These are phyloP conservation scores for Capronia americana DNA, from an alignment of 2,329 filamentous ascomycete genomes.

Conservation along the genomic window DNA sequence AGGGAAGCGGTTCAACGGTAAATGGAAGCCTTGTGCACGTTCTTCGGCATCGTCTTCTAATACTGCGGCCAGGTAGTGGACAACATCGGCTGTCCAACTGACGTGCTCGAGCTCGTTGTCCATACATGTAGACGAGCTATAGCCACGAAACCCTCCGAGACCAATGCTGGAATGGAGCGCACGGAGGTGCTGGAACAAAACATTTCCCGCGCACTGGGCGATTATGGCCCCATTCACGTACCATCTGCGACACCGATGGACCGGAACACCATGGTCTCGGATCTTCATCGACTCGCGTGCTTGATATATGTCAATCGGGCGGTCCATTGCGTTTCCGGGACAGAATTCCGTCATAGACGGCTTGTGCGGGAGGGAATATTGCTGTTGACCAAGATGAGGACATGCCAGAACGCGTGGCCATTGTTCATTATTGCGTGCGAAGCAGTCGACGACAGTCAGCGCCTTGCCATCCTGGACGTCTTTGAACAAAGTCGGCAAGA, in stretches of 20 bases:
- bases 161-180: neutral
- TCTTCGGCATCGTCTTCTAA: neutral
- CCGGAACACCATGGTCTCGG: neutral
- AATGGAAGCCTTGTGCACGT: neutral
- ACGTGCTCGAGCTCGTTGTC: neutral
- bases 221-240: neutral
- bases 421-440: slow-evolving; percentile 37
- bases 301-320: neutral
- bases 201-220: neutral
- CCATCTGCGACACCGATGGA: neutral
- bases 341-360: slow-evolving; percentile 21
- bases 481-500: neutral
- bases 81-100: neutral
- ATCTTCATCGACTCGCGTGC: neutral
- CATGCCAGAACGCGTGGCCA: slow-evolving; percentile 35
- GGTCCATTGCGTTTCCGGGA: neutral
- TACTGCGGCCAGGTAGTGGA: neutral
- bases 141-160: neutral
- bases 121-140: neutral
- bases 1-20: neutral
- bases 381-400: slow-evolving; percentile 32
- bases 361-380: slow-evolving; percentile 34
- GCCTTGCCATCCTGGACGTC: neutral
- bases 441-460: slow-evolving; percentile 2
- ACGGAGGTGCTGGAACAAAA: neutral